A percentile compares a stretch with the other conserved stretches of the same genome.
phyloP scores from a whole-genome alignment of 202 grass and related monocot species.

The Zizania palustris region DNA sequence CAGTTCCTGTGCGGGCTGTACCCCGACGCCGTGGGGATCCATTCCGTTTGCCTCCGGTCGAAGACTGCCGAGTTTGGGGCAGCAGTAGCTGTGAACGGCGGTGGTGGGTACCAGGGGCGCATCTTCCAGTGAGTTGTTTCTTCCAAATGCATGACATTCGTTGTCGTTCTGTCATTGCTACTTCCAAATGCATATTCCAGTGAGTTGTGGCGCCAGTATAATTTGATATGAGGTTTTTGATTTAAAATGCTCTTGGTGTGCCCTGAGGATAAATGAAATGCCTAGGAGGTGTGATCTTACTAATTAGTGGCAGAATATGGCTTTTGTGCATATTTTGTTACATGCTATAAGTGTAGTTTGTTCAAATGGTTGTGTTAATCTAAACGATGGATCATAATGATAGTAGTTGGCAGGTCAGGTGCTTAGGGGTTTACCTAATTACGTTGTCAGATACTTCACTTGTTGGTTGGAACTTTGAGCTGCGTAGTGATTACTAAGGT shows the following conservation, averaged over 20 bases:
- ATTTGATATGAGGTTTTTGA: background rate
- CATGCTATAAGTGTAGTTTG: slow-evolving; percentile 9
- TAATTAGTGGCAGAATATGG: slow-evolving; percentile 1
- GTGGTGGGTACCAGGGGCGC: slow-evolving; percentile 67
- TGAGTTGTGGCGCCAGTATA: slow-evolving; percentile 21
- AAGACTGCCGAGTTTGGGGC: slow-evolving; percentile 36
- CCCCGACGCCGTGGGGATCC: slow-evolving; percentile 85
- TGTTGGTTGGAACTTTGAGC: background rate
- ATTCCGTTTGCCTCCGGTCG: slow-evolving; percentile 83
- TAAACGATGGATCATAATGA: background rate
- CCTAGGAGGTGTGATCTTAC: slow-evolving; percentile 1
- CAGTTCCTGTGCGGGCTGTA: slow-evolving; percentile 95
- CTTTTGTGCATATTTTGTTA: background rate
- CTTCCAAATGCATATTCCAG: background rate
- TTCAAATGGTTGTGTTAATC: background rate
- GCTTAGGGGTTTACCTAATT: background rate
- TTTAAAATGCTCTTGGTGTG: background rate
- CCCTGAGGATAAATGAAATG: background rate
- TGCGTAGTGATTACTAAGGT: background rate
- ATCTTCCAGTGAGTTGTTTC: slow-evolving; percentile 82
- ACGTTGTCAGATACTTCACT: background rate
- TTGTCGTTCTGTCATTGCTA: background rate
- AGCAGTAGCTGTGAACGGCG: slow-evolving; percentile 32
- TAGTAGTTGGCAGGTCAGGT: background rate
- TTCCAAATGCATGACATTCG: slow-evolving; percentile 2